Conservation (phyloP, 202 grass and related monocot genomes). For the Setaria italica region DNA sequence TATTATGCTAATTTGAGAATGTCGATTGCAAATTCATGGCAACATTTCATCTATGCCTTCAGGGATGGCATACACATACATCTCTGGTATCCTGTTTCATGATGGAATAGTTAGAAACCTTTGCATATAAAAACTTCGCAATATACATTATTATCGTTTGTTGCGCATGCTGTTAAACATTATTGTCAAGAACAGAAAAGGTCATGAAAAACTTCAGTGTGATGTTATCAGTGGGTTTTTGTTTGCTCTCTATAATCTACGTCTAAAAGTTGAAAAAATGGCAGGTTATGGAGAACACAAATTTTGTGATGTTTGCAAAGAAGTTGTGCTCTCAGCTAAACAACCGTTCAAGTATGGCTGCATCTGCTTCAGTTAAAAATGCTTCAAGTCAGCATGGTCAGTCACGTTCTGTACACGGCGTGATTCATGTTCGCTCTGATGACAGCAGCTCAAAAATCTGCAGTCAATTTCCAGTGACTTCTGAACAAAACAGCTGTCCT, state of each 20-base stretch:
- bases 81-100: background rate
- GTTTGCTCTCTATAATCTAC: constrained; percentile 8
- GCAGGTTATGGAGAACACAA: constrained; percentile 83
- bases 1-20: constrained; percentile 31
- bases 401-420: constrained; percentile 23
- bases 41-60: constrained; percentile 2
- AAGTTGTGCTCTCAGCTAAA: constrained; percentile 76
- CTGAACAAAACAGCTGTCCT: constrained; percentile 40
- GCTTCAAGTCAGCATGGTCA: constrained; percentile 42
- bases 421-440: constrained; percentile 21
- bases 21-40: constrained; percentile 18
- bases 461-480: constrained; percentile 27
- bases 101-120: constrained; percentile 18
- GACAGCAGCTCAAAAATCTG: constrained; percentile 30
- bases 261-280: constrained; percentile 22
- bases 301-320: constrained; percentile 73
- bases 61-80: background rate
- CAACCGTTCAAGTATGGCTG: constrained; percentile 50
- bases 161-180: background rate
- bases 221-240: constrained; percentile 4
- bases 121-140: background rate
- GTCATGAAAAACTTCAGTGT: background rate
- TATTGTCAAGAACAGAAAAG: constrained; percentile 14
- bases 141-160: background rate
- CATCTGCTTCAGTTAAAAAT: constrained; percentile 57